phyloP scores from a whole-genome alignment of 805 yeast genomes.

The Wickerhamomyces subpelliculosus region DNA sequence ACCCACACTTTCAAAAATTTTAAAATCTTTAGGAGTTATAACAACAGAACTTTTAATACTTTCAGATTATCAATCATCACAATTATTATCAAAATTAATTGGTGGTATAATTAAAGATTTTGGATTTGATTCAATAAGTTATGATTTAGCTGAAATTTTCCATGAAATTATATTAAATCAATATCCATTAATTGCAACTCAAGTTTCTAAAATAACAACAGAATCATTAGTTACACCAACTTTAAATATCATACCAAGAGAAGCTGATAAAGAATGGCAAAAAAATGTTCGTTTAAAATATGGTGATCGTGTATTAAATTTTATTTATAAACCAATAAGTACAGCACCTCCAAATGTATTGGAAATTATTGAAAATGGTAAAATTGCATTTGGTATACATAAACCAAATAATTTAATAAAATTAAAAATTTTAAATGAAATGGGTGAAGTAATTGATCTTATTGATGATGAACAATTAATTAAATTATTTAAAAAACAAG shows the following conservation, averaged over 20 bases:
- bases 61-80: constrained; percentile 44
- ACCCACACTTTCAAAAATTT: constrained; percentile 26
- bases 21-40: constrained; percentile 33
- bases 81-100: constrained; percentile 48
- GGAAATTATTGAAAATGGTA: constrained; percentile 77
- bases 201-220: constrained; percentile 18
- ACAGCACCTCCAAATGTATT: constrained; percentile 74
- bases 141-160: constrained; percentile 61
- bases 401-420: not conserved
- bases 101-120: constrained; percentile 74
- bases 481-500: constrained; percentile 11
- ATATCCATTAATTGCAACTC: constrained; percentile 57
- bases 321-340: constrained; percentile 55
- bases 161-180: constrained; percentile 53
- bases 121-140: constrained; percentile 67
- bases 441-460: constrained; percentile 13
- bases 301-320: constrained; percentile 48
- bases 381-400: constrained; percentile 47
- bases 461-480: constrained; percentile 9
- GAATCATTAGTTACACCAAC: constrained; percentile 18
- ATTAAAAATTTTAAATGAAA: not conserved
- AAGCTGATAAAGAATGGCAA: constrained; percentile 27
- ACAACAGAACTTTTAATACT: constrained; percentile 23
- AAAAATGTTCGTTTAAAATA: constrained; percentile 42
- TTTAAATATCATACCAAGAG: constrained; percentile 27